These are phyloP conservation scores for Vicia sativa DNA, from an alignment of 306 rosid genomes.

Conservation along the genomic window DNA sequence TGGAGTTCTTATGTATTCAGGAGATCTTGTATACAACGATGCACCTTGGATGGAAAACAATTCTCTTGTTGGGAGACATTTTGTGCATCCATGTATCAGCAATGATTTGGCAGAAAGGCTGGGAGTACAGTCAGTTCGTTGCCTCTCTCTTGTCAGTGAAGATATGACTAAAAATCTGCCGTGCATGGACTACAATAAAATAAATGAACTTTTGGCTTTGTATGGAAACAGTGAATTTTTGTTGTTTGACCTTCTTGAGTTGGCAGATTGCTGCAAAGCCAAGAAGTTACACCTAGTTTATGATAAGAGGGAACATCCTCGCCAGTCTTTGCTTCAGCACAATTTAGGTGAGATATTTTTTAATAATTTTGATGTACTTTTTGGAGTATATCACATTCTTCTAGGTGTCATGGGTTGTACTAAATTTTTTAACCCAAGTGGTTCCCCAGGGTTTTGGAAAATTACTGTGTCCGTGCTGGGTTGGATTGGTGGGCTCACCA, in stretches of 20 bases:
- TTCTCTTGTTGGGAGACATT: slow-evolving; percentile 70
- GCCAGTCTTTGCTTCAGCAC: slow-evolving; percentile 93
- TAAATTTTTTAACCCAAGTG: slow-evolving; percentile 1
- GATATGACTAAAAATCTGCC: slow-evolving; percentile 87
- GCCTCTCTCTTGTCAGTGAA: slow-evolving; percentile 84
- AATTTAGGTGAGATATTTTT: slow-evolving; percentile 66
- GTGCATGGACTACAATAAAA: slow-evolving; percentile 86
- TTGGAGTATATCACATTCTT: not conserved
- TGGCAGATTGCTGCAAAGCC: slow-evolving; percentile 96
- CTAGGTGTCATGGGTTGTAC: not conserved
- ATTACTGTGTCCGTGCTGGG: slow-evolving; percentile 5
- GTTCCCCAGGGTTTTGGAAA: slow-evolving; percentile 16
- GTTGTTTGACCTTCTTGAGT: slow-evolving; percentile 91
- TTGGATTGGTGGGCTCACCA: slow-evolving; percentile 20
- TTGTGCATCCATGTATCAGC: slow-evolving; percentile 85
- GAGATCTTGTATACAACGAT: slow-evolving; percentile 86
- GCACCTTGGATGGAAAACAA: slow-evolving; percentile 94
- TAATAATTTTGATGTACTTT: slow-evolving; percentile 3
- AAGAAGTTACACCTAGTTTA: slow-evolving; percentile 79
- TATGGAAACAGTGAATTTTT: slow-evolving; percentile 77
- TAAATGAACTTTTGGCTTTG: slow-evolving; percentile 70
- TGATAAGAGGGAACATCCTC: slow-evolving; percentile 95
- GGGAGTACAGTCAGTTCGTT: slow-evolving; percentile 84
- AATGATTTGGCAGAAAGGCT: slow-evolving; percentile 86
- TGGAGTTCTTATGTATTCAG: slow-evolving; percentile 72